Evolutionary conservation across 2,329 filamentous ascomycete species (phyloP).

Genomic region (Botrytis elliptica): DNA sequence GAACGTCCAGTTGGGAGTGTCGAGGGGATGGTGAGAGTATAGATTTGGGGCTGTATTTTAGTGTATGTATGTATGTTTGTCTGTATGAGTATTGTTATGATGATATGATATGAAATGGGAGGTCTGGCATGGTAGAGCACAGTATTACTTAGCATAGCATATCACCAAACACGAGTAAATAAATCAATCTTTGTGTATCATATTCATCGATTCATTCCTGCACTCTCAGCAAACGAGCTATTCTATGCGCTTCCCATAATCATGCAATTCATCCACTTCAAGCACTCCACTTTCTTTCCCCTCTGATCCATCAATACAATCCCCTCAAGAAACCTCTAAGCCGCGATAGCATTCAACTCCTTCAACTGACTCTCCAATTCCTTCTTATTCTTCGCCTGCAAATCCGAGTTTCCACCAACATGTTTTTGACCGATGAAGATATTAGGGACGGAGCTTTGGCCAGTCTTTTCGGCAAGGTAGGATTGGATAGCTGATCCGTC

Average conservation of each 20-base stretch:
- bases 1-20: conserved; percentile 86
- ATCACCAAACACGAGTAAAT: neutral
- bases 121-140: no score
- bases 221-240: neutral
- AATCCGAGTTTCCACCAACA: conserved; percentile 93
- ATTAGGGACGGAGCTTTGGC: conserved; percentile 90
- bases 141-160: neutral
- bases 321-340: neutral
- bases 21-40: conserved; percentile 64
- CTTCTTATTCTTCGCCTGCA: conserved; percentile 62
- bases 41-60: neutral
- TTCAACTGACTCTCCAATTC: conserved; percentile 65
- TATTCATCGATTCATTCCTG: conserved; percentile 1
- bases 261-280: neutral
- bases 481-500: conserved; percentile 82
- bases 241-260: neutral
- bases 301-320: neutral
- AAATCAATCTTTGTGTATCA: conserved; percentile 6
- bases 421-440: conserved; percentile 89
- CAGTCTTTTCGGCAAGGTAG: conserved; percentile 75
- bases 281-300: neutral
- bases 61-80: neutral
- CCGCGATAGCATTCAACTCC: conserved; percentile 56
- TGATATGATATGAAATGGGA: neutral
- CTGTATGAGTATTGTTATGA: conserved; percentile 3